phyloP scores from a whole-genome alignment of 1,284 basidiomycete species.

The Microbotryomycetes sp. region DNA sequence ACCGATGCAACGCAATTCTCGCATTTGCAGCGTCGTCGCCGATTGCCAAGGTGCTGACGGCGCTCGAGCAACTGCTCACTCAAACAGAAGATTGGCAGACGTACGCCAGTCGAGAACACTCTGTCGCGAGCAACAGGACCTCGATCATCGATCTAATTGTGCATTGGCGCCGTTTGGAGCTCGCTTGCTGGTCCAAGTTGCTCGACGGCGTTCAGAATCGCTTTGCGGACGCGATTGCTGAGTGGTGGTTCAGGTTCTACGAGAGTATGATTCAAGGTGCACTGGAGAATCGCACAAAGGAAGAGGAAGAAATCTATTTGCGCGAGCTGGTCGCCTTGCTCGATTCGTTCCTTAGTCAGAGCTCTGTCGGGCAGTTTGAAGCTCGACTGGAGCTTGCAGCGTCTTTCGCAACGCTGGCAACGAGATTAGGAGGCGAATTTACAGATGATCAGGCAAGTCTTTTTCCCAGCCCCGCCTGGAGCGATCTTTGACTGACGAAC shows the following conservation, averaged over 20 bases:
- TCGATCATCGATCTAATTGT: slow-evolving; percentile 70
- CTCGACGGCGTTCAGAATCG: slow-evolving; percentile 62
- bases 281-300: slow-evolving; percentile 32
- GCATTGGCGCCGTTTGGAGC: slow-evolving; percentile 82
- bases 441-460: neutral
- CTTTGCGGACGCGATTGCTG: slow-evolving; percentile 59
- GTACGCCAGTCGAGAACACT: slow-evolving; percentile 81
- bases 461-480: slow-evolving; percentile 45
- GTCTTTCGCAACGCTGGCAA: slow-evolving; percentile 53
- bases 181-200: slow-evolving; percentile 78
- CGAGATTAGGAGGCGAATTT: neutral
- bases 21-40: slow-evolving; percentile 62
- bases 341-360: slow-evolving; percentile 70
- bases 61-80: slow-evolving; percentile 75
- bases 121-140: slow-evolving; percentile 62
- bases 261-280: slow-evolving; percentile 67
- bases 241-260: slow-evolving; percentile 92
- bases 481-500: slow-evolving; percentile 34
- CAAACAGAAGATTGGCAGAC: slow-evolving; percentile 97
- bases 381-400: slow-evolving; percentile 63
- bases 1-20: slow-evolving; percentile 67
- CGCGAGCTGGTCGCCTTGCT: slow-evolving; percentile 67
- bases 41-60: slow-evolving; percentile 74
- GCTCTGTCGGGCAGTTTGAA: slow-evolving; percentile 75
- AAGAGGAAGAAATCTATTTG: slow-evolving; percentile 35